Evolutionary conservation across 495 filamentous ascomycete species (phyloP), one percentile per base, ranked within the genome.

Genomic region (Podospora conica): DNA sequence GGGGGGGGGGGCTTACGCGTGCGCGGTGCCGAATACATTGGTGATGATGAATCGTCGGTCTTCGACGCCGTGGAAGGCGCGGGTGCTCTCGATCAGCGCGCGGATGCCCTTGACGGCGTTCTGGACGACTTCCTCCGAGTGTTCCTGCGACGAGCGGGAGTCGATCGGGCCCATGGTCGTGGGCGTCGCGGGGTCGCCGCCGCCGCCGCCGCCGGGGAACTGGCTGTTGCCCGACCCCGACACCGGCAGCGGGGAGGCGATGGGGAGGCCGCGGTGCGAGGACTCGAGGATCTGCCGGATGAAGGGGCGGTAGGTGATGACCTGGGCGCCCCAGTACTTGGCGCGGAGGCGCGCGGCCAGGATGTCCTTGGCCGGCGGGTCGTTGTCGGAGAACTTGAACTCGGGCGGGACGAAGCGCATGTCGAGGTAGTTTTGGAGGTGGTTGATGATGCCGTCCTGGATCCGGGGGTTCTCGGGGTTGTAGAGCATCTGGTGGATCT

Each of bases 11-110:
- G 64, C 92, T 86, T 92, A 97, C 93, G 94, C 94, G 83, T 97
- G 94, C 68, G 93, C 90, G 12, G 94, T 98, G 23, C 94, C 93
- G 75, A 96, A 96, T 24, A 97, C 91, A 72, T 97, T 97, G 9
- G 94, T 98, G 55, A 97, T 86, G 31, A 97, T 87, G 25, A 90
- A 87, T 6, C 94, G 85, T 61, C 86, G 82, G 15, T 74, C 78
- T 40, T 75, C 80, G 55, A 89, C 76, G 0, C 87, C 87, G 77
- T 97, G 91, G 71, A 98, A 96, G 1, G 93, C 91, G 65, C 83
- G 82, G 1, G 94, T 97, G 74, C 93, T 97, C 68, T 86, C 76
- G n/a, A 95, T 86, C 5, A 95, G 87, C 9, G 91, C 90, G 23
- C 85, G 75, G 33, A 98, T 82, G 60, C 90, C 87, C 28, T 79